Conservation (phyloP, 805 yeast species). For the Metschnikowia lunata region DNA sequence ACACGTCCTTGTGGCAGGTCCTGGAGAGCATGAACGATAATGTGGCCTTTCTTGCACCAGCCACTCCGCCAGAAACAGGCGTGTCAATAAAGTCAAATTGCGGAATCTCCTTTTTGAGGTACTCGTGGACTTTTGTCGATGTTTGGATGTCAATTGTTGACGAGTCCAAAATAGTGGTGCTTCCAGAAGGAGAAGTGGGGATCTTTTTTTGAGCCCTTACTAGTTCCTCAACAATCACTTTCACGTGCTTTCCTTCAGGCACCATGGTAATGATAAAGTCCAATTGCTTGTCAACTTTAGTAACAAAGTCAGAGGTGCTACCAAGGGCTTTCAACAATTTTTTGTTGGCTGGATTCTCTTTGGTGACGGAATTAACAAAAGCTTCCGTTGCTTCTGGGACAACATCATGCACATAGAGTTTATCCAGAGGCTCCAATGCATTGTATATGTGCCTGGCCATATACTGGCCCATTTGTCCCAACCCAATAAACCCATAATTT, state of each 20-base stretch:
- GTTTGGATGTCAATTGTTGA: constrained; percentile 51
- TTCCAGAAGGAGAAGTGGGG: neutral
- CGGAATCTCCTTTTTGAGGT: constrained; percentile 29
- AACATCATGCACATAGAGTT: constrained; percentile 43
- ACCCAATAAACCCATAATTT: constrained; percentile 50
- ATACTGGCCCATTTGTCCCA: constrained; percentile 54
- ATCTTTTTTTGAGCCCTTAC: constrained; percentile 24
- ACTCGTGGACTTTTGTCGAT: constrained; percentile 36
- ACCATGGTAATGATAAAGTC: constrained; percentile 49
- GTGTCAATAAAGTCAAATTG: constrained; percentile 47
- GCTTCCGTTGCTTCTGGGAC: constrained; percentile 23
- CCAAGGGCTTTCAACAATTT: constrained; percentile 18
- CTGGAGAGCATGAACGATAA: constrained; percentile 51
- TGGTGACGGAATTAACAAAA: constrained; percentile 23
- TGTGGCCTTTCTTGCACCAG: constrained; percentile 49
- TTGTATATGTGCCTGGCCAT: constrained; percentile 49
- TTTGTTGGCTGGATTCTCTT: constrained; percentile 21
- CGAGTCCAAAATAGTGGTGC: constrained; percentile 42
- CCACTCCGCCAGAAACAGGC: constrained; percentile 54
- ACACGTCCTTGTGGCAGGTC: constrained; percentile 22
- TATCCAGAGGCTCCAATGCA: constrained; percentile 34
- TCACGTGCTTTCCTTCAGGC: constrained; percentile 51
- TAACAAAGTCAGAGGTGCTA: constrained; percentile 24
- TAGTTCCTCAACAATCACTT: constrained; percentile 36
- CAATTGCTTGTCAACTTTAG: constrained; percentile 29